phyloP scores from a whole-genome alignment of 768 basidiomycete genomes.

The Russula ochroleuca region DNA sequence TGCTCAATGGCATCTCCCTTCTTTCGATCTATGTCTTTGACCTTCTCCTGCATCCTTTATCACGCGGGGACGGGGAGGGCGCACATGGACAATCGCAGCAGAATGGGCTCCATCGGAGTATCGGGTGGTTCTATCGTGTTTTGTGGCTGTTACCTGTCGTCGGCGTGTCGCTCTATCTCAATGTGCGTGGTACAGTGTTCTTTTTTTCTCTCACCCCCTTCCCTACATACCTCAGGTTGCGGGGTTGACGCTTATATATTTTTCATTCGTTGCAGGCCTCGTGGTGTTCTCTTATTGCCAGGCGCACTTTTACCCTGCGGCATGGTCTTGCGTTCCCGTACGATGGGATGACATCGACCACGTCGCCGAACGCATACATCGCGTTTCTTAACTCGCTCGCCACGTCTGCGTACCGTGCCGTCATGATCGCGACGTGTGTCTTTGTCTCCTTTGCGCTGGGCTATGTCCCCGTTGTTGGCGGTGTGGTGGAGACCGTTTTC shows the following conservation, averaged over 20 bases:
- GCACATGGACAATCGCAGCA: conserved; percentile 48
- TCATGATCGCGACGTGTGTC: conserved; percentile 79
- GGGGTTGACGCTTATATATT: conserved; percentile 1
- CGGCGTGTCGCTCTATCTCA: conserved; percentile 72
- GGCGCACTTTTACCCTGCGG: conserved; percentile 65
- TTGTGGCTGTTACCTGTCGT: conserved; percentile 80
- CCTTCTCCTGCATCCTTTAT: conserved; percentile 61
- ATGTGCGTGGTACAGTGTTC: conserved; percentile 50
- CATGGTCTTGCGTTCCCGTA: conserved; percentile 43
- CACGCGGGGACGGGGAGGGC: conserved; percentile 35
- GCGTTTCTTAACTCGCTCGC: conserved; percentile 72
- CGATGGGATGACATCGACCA: conserved; percentile 44
- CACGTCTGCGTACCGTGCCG: conserved; percentile 73
- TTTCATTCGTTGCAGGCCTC: conserved; percentile 48
- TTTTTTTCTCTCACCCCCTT: neutral
- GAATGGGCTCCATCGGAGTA: conserved; percentile 65
- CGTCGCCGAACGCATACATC: conserved; percentile 56
- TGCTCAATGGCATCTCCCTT: conserved; percentile 68
- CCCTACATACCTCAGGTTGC: too few species aligned
- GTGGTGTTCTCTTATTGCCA: conserved; percentile 75
- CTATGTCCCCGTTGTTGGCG: conserved; percentile 62
- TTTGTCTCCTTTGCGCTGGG: conserved; percentile 60
- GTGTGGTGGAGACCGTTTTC: conserved; percentile 59
- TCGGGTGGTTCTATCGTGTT: conserved; percentile 71
- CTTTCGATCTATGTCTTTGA: conserved; percentile 75